Evolutionary conservation across 768 basidiomycete species (phyloP), one percentile per base, ranked within the genome.

Genomic region (Trametes villosa): DNA sequence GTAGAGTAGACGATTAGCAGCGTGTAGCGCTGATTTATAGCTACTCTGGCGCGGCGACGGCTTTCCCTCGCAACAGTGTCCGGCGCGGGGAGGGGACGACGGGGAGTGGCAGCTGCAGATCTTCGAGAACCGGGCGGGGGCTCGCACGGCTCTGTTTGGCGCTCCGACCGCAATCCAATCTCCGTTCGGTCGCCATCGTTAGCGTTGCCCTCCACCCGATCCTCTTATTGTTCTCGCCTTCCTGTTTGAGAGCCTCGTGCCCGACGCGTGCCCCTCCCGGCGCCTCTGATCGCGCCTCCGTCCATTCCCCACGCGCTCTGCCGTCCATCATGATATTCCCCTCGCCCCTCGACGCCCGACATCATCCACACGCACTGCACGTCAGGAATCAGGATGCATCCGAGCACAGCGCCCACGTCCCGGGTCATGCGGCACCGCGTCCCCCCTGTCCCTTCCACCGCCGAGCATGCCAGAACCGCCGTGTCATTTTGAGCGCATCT

Each of bases 221-320:
- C n/a, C 53, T 61, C 68, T 67, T 67, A 67, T 67, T 69, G 66
- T 67, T 67, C 58, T 66, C 59, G 62, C 66, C 58, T 60, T 55
- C 59, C 60, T 52, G 65, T 57, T 62, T 56, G 65, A 59, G 60
- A 66, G 65, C 67, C 70, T 68, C 70, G 62, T 68, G 66, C 41
- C 59, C 49, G 24, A 45, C 60, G 60, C 60, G 48, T 62, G 52
- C 52, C 29, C 34, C 12, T 22, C 36, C 46, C 50, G 29, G 55
- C 57, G 18, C n/a, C 48, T 40, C 51, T 41, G 27, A 42, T 29
- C 46, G 26, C n/a, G n/a, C 46, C 29, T 18, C 24, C 49, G 44
- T 53, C 34, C 62, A 53, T 26, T 48, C 29, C 31, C 46, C 26
- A 8, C 44, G 26, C 38, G 7, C 48, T 44, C 42, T n/a, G 4